A percentile compares a stretch with the other conserved stretches of the same genome.
Conservation (phyloP, 2,329 filamentous ascomycete species). For the Ophiostoma himal-ulmi region DNA sequence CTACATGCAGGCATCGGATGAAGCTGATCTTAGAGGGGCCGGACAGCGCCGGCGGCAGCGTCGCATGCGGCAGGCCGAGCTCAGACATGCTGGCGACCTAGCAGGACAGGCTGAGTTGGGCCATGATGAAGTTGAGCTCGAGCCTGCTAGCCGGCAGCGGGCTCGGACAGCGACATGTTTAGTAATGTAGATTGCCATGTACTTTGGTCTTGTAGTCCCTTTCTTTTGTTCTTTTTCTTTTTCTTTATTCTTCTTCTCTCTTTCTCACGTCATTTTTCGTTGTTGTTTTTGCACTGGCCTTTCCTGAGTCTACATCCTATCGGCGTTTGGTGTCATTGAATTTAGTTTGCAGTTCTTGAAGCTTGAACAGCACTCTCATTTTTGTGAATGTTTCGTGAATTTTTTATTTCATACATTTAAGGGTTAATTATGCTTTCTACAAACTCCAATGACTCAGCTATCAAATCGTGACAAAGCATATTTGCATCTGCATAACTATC, state of each 20-base stretch:
- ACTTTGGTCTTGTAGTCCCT: background rate
- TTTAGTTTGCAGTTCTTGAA: too few relatives aligned
- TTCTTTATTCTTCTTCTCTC: background rate
- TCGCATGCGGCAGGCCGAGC: conserved; percentile 65
- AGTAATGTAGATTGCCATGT: conserved; percentile 27
- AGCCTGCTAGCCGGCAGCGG: conserved; percentile 29
- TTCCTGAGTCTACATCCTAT: background rate
- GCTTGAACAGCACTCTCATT: too few relatives aligned
- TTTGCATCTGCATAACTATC: background rate
- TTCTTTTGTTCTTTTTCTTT: too few relatives aligned
- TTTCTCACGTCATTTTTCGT: background rate
- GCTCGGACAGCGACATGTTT: conserved; percentile 28
- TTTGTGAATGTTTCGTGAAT: too few relatives aligned
- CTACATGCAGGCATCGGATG: conserved; percentile 88
- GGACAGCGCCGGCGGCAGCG: conserved; percentile 65
- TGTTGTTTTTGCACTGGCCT: background rate
- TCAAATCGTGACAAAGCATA: too few relatives aligned
- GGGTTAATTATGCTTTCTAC: too few relatives aligned
- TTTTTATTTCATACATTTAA: too few relatives aligned
- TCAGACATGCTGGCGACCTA: conserved; percentile 37
- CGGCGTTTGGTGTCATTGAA: background rate
- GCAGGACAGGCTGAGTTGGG: conserved; percentile 58
- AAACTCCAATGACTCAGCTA: too few relatives aligned
- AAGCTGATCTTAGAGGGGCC: conserved; percentile 63
- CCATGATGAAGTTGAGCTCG: conserved; percentile 50